These are phyloP conservation scores for Thielaviopsis punctulata DNA, from an alignment of 2,329 filamentous ascomycete genomes.

Conservation along the genomic window DNA sequence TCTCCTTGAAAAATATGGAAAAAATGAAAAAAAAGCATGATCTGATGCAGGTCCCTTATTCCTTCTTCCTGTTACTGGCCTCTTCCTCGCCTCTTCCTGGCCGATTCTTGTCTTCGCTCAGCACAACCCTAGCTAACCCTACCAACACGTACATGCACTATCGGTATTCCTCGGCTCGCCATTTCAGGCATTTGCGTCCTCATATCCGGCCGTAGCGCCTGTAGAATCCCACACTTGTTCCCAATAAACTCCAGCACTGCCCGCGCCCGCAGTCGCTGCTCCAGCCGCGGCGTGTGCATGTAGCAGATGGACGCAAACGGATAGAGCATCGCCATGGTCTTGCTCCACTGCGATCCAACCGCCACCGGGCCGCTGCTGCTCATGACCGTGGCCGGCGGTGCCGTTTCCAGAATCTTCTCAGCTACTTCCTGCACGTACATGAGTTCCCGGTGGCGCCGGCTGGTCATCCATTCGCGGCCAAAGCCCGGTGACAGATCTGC, in stretches of 20 bases:
- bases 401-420: slow-evolving; percentile 4
- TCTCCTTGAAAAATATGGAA: too few species aligned
- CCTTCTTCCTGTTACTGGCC: too few species aligned
- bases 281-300: slow-evolving; percentile 9
- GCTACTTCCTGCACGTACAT: slow-evolving; percentile 5
- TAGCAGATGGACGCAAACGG: slow-evolving; percentile 11
- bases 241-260: slow-evolving; percentile 10
- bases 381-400: neutral
- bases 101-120: too few species aligned
- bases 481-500: neutral
- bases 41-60: too few species aligned
- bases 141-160: slow-evolving; percentile 1
- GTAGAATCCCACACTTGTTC: slow-evolving; percentile 7
- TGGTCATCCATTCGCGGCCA: neutral
- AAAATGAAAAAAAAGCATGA: too few species aligned
- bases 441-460: neutral
- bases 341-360: slow-evolving; percentile 2
- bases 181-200: slow-evolving; percentile 3
- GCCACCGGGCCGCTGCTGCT: neutral
- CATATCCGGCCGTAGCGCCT: slow-evolving; percentile 8
- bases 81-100: too few species aligned
- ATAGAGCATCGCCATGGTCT: slow-evolving; percentile 11
- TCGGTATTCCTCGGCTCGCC: slow-evolving; percentile 1
- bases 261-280: slow-evolving; percentile 6
- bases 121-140: too few species aligned